phyloP scores from a whole-genome alignment of 306 rosid genomes.

The Cajanus cajan region DNA sequence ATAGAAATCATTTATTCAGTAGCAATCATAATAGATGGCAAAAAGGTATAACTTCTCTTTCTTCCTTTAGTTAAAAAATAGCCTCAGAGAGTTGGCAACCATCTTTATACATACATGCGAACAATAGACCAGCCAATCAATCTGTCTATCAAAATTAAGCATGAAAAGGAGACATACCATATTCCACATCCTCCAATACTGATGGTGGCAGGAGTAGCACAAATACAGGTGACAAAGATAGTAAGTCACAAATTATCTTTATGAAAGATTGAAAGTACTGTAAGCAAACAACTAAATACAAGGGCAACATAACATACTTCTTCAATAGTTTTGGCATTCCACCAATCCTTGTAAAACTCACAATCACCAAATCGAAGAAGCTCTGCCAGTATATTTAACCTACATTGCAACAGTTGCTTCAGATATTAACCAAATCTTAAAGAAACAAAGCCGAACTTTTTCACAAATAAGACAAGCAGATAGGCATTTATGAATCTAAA shows the following conservation, averaged over 20 bases:
- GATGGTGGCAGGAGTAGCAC: slow-evolving; percentile 43
- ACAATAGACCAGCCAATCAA: neutral
- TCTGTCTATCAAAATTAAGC: slow-evolving; percentile 15
- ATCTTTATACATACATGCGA: neutral
- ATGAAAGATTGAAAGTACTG: slow-evolving; percentile 7
- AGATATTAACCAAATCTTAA: slow-evolving; percentile 17
- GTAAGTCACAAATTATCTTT: slow-evolving; percentile 27
- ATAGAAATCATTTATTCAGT: slow-evolving; percentile 14
- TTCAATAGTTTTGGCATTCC: slow-evolving; percentile 96
- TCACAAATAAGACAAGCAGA: slow-evolving; percentile 10
- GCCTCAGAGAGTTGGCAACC: neutral
- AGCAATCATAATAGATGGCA: neutral
- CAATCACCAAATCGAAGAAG: slow-evolving; percentile 96
- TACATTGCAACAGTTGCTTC: slow-evolving; percentile 37
- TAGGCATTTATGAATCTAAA: neutral
- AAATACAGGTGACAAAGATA: slow-evolving; percentile 40
- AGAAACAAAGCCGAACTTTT: slow-evolving; percentile 11
- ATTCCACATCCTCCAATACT: slow-evolving; percentile 99
- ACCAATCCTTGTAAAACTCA: slow-evolving; percentile 96
- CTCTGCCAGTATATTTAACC: slow-evolving; percentile 98
- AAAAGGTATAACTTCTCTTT: slow-evolving; percentile 11
- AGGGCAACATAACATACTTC: slow-evolving; percentile 54
- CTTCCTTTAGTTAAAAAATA: slow-evolving; percentile 17
- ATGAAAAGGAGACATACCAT: slow-evolving; percentile 62
- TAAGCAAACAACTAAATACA: slow-evolving; percentile 17